These are phyloP conservation scores for Casaregolazyma lundiana DNA, from an alignment of 1,139 yeast genomes.

Conservation along the genomic window DNA sequence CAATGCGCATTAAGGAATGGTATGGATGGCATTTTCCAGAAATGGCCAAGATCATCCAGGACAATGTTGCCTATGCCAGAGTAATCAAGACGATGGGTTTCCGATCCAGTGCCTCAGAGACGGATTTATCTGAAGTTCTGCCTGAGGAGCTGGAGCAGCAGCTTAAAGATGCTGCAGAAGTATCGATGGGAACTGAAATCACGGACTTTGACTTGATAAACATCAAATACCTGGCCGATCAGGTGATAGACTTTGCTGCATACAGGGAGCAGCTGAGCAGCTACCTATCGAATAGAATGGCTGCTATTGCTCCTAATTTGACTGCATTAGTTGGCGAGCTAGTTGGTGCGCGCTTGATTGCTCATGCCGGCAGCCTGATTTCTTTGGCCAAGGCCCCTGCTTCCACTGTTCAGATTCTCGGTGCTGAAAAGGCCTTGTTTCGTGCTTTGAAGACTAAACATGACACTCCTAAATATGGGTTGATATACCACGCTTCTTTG, in stretches of 20 bases:
- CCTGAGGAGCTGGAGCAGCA: slow-evolving; percentile 65
- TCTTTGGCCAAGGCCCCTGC: slow-evolving; percentile 98
- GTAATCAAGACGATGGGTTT: slow-evolving; percentile 91
- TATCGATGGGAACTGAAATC: slow-evolving; percentile 98
- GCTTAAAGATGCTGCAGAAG: slow-evolving; percentile 85
- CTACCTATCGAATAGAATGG: slow-evolving; percentile 90
- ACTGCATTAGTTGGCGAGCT: slow-evolving; percentile 95
- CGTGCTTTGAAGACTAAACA: slow-evolving; percentile 98
- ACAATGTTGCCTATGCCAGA: slow-evolving; percentile 74
- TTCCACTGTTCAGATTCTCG: slow-evolving; percentile 94
- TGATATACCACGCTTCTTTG: slow-evolving; percentile 92
- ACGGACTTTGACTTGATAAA: slow-evolving; percentile 82
- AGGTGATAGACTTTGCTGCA: slow-evolving; percentile 89
- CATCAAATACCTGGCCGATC: slow-evolving; percentile 83
- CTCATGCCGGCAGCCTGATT: slow-evolving; percentile 94
- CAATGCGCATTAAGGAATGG: slow-evolving; percentile 98
- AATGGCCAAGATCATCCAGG: slow-evolving; percentile 93
- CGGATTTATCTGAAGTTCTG: slow-evolving; percentile 84
- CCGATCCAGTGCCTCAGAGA: slow-evolving; percentile 82
- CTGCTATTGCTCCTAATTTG: slow-evolving; percentile 96
- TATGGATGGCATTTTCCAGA: slow-evolving; percentile 99
- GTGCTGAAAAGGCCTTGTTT: slow-evolving; percentile 98
- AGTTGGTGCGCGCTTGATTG: slow-evolving; percentile 96
- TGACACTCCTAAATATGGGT: slow-evolving; percentile 97
- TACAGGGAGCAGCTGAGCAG: slow-evolving; percentile 90